phyloP scores from a whole-genome alignment of 2,329 filamentous ascomycete genomes.

The Tolypocladium tundrense region DNA sequence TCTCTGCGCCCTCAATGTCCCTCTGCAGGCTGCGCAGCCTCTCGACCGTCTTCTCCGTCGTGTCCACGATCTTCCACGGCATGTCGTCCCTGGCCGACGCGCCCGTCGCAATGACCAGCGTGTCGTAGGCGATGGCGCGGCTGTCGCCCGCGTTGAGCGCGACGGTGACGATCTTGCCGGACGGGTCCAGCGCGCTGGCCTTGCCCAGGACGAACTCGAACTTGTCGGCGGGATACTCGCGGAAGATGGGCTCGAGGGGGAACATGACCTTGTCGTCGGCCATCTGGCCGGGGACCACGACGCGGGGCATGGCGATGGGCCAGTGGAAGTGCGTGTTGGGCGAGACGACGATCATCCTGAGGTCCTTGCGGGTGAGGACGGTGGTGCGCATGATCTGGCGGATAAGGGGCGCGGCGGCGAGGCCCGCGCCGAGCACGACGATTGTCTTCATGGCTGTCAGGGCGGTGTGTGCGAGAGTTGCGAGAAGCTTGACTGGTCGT shows the following conservation, averaged over 20 bases:
- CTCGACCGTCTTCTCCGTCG: constrained; percentile 30
- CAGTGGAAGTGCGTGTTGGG: constrained; percentile 41
- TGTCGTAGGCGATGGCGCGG: constrained; percentile 36
- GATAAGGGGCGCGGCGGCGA: constrained; percentile 34
- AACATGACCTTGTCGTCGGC: constrained; percentile 27
- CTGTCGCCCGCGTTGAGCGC: constrained; percentile 20
- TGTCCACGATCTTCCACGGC: constrained; percentile 39
- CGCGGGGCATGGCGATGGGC: constrained; percentile 36
- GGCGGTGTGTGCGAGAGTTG: no score
- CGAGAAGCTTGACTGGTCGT: neutral
- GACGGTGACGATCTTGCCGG: constrained; percentile 31
- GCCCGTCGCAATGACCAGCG: constrained; percentile 46
- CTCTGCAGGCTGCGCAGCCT: constrained; percentile 24
- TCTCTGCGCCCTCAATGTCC: constrained; percentile 30
- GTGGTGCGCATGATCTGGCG: constrained; percentile 39
- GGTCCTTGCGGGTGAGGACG: constrained; percentile 25
- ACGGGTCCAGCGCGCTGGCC: constrained; percentile 32
- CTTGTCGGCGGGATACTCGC: constrained; percentile 31
- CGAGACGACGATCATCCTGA: constrained; percentile 34
- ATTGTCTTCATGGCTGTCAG: constrained; percentile 23
- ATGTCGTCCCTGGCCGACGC: constrained; percentile 28
- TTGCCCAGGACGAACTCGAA: constrained; percentile 44
- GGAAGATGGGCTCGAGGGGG: constrained; percentile 31
- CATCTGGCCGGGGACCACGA: constrained; percentile 34
- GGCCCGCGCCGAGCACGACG: constrained; percentile 39